These are phyloP conservation scores for Dothistroma septosporum DNA, from an alignment of 2,329 filamentous ascomycete species.

Conservation along the genomic window DNA sequence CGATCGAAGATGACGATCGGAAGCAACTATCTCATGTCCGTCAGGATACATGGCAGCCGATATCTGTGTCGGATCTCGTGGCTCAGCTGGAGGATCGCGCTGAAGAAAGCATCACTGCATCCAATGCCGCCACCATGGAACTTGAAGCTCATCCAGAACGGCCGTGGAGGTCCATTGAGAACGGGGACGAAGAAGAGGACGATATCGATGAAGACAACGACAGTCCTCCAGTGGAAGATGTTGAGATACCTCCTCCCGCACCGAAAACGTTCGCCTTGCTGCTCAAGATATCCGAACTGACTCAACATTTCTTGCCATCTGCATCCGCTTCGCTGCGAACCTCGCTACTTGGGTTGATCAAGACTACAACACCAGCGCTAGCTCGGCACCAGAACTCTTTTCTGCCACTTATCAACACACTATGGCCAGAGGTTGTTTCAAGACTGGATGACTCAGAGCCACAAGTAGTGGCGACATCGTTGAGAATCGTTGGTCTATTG, in stretches of 20 bases:
- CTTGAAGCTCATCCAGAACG: conserved; percentile 27
- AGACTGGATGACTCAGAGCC: conserved; percentile 63
- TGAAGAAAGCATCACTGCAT: conserved; percentile 11
- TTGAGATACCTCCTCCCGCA: conserved; percentile 52
- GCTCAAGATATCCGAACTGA: conserved; percentile 73
- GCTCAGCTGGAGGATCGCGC: conserved; percentile 16
- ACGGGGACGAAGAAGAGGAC: conserved; percentile 34
- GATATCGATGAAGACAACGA: conserved; percentile 24
- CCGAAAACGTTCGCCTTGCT: conserved; percentile 79
- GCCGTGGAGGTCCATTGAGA: conserved; percentile 28
- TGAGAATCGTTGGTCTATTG: conserved; percentile 63
- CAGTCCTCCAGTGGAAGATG: conserved; percentile 21
- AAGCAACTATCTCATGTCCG: background rate
- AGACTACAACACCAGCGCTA: conserved; percentile 67
- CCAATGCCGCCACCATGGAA: conserved; percentile 32
- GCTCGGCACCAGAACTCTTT: conserved; percentile 76
- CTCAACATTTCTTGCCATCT: conserved; percentile 86
- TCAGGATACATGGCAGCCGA: conserved; percentile 22
- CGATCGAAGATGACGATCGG: conserved; percentile 35
- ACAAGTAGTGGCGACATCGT: conserved; percentile 66
- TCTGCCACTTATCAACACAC: conserved; percentile 79
- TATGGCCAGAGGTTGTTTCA: conserved; percentile 80
- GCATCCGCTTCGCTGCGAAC: conserved; percentile 73
- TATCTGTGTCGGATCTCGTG: conserved; percentile 46
- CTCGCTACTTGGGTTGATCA: conserved; percentile 72